These are phyloP conservation scores for Ustilago sp. DNA, from an alignment of 1,284 basidiomycete species.

Conservation along the genomic window DNA sequence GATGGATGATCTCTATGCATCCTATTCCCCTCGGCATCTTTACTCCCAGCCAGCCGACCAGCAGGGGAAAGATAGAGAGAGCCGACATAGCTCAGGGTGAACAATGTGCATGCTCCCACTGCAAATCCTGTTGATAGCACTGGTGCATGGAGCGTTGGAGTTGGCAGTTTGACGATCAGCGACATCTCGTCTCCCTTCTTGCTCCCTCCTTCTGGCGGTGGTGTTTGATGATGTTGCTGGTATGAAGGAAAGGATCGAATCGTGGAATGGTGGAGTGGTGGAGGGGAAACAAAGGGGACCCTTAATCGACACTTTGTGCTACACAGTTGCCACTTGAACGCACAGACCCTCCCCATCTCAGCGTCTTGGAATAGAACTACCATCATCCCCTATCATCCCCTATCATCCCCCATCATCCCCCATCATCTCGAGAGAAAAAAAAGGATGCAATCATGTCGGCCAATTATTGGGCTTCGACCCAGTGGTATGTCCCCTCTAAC, in stretches of 20 bases:
- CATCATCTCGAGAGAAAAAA: not conserved
- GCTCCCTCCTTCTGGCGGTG: too few species aligned
- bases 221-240: not conserved
- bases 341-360: not conserved
- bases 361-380: not conserved
- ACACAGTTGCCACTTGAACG: not conserved
- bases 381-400: slow-evolving; percentile 3
- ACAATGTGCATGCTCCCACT: slow-evolving; percentile 46
- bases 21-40: slow-evolving; percentile 25
- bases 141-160: slow-evolving; percentile 14
- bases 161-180: slow-evolving; percentile 22
- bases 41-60: slow-evolving; percentile 24
- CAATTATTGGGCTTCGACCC: slow-evolving; percentile 65
- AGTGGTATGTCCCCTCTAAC: slow-evolving; percentile 50
- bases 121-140: slow-evolving; percentile 31
- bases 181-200: slow-evolving; percentile 21
- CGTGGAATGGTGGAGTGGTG: not conserved
- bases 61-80: slow-evolving; percentile 71
- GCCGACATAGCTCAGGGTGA: slow-evolving; percentile 72
- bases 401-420: not conserved
- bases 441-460: slow-evolving; percentile 49
- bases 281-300: slow-evolving; percentile 24
- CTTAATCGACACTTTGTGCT: slow-evolving; percentile 2
- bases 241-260: not conserved
- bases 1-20: slow-evolving; percentile 51